These are phyloP conservation scores for Xylaria sp. DNA, from an alignment of 495 filamentous ascomycete genomes.

Conservation along the genomic window DNA sequence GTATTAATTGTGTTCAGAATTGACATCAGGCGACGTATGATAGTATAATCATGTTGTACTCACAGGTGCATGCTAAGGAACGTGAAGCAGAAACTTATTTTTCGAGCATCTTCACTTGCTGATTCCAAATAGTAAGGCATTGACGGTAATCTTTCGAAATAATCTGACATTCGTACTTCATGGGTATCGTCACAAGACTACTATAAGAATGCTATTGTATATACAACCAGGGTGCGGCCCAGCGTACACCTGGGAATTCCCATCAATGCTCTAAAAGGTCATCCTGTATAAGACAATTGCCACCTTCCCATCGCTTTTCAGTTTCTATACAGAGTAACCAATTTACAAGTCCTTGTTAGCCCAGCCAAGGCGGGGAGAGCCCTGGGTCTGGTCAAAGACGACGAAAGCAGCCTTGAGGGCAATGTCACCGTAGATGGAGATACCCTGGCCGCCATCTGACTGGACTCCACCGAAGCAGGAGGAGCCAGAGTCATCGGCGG, in stretches of 20 bases:
- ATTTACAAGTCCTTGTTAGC: conserved; percentile 30
- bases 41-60: background rate
- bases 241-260: conserved; percentile 2
- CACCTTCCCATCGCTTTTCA: background rate
- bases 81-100: background rate
- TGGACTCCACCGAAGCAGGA: conserved; percentile 68
- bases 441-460: conserved; percentile 60
- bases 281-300: background rate
- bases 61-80: background rate
- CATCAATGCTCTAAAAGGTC: background rate
- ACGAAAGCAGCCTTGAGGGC: conserved; percentile 77
- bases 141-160: background rate
- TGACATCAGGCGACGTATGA: too few relatives aligned
- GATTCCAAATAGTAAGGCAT: background rate
- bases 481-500: conserved; percentile 24
- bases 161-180: background rate
- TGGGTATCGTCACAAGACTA: conserved; percentile 19
- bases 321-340: background rate
- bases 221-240: background rate
- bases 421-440: conserved; percentile 74
- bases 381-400: conserved; percentile 60
- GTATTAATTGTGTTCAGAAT: too few relatives aligned
- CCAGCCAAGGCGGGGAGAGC: conserved; percentile 28
- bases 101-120: background rate
- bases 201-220: conserved; percentile 16